Conservation (phyloP, 257 asterid species). For the Ligustrum vulgare region DNA sequence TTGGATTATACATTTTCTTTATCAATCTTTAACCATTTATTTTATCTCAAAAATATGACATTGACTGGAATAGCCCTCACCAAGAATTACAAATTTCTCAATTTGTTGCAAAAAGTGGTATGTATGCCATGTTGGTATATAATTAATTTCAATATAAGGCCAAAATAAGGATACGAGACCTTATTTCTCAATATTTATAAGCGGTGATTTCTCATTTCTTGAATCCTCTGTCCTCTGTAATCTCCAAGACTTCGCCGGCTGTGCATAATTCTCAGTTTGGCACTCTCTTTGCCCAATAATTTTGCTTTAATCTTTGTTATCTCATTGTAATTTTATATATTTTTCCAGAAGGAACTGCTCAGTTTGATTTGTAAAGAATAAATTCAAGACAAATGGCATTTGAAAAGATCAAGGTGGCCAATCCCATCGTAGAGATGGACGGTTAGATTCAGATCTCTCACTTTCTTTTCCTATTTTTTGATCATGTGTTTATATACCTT, state of each 20-base stretch:
- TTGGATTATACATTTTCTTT: too few relatives aligned
- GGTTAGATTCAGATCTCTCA: constrained; percentile 77
- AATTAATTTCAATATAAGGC: too few relatives aligned
- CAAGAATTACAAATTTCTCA: neutral
- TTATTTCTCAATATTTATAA: neutral
- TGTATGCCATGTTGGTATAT: neutral
- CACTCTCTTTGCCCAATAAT: too few relatives aligned
- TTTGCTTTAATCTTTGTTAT: too few relatives aligned
- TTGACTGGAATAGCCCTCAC: neutral
- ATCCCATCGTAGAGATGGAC: constrained; percentile 98
- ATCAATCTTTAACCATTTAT: too few relatives aligned
- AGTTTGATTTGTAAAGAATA: neutral
- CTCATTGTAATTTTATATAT: neutral
- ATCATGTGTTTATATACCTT: constrained; percentile 12
- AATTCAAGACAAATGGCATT: constrained; percentile 45
- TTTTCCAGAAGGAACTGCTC: constrained; percentile 2
- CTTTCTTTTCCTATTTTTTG: constrained; percentile 3
- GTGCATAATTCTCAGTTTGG: neutral
- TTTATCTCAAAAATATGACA: too few relatives aligned
- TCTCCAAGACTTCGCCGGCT: neutral
- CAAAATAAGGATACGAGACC: too few relatives aligned
- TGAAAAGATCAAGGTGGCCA: constrained; percentile 91
- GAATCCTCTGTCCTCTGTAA: neutral
- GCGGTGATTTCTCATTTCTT: neutral
- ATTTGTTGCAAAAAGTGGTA: neutral